Base-by-base conservation (phyloP, 2,329 filamentous ascomycete genomes). In the Scolecobasidium constrictum region DNA sequence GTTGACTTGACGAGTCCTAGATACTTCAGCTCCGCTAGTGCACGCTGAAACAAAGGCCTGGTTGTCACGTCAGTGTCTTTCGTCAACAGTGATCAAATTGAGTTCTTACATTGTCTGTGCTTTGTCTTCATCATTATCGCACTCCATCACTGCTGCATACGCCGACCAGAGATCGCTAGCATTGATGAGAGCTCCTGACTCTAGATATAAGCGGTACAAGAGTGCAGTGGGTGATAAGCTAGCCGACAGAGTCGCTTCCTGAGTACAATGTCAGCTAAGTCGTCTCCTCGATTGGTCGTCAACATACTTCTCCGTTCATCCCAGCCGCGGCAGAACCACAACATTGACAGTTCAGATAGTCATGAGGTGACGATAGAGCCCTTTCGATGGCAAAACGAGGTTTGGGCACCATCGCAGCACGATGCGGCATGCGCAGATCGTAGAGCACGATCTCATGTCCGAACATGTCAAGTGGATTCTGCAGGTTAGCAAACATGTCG, bases 1-100 rank as follows among this genome's bases (percentile, higher is more conserved):
- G 83, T 96, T 47, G 75, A 73, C 66, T 92, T 95, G 47, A 96
- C 73, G 63, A 95, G 82, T 5, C 92, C 92, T 54, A 98, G 69
- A 42, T 81, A 76, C 59, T 81, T 82, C 58, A 98, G 62, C 61
- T 98, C 92, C 1, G 90, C 86, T 48, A 96, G 61, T 4, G 77
- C 84, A 47, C 79, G 75, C 61, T 95, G 95, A 62, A 96, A 98
- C 46, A 84, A 65, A 34, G 86, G 78, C 63, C 65, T 70, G 20
- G 19, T 20, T n/a, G 33, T 26, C 22, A 44, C 20, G 26, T 15
- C 3, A 16, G 13, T 35, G 22, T 33, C 26, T 5, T 16, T 35
- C 28, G 15, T 21, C n/a, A n/a, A n/a, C n/a, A 21, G 22, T 43
- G 13, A 35, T 3, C 23, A 22, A 13, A 35, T 38, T 15, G 12